phyloP scores from a whole-genome alignment of 169 alveolate genomes.

The Theileria luwenshuni region DNA sequence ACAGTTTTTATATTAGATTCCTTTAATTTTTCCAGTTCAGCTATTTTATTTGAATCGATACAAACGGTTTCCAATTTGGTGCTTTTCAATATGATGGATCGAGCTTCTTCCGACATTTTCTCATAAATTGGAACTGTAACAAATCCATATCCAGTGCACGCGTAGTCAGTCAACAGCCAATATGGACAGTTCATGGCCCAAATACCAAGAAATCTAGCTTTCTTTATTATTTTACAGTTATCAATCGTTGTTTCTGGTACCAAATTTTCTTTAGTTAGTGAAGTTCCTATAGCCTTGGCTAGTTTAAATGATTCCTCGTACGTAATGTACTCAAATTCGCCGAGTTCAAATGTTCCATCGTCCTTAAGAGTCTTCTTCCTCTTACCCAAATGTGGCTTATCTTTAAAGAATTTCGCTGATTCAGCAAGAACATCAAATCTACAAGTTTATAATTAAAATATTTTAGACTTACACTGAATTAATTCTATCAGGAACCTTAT shows the following conservation, averaged over 20 bases:
- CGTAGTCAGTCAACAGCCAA: conserved; percentile 76
- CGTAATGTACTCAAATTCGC: conserved; percentile 46
- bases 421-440: conserved; percentile 56
- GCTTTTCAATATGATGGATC: conserved; percentile 41
- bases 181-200: conserved; percentile 78
- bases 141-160: conserved; percentile 73
- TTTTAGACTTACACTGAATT: conserved; percentile 36
- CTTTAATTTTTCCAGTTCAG: conserved; percentile 33
- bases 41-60: conserved; percentile 71
- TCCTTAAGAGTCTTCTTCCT: conserved; percentile 38
- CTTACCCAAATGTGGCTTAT: conserved; percentile 41
- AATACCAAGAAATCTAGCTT: conserved; percentile 71
- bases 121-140: conserved; percentile 79
- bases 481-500: conserved; percentile 39
- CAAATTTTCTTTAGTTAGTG: conserved; percentile 38
- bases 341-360: conserved; percentile 41
- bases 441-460: neutral
- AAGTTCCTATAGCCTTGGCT: conserved; percentile 53
- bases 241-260: conserved; percentile 26
- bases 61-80: conserved; percentile 70
- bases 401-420: conserved; percentile 25
- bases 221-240: conserved; percentile 26
- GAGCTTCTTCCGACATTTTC: conserved; percentile 71
- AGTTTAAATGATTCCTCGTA: conserved; percentile 24
- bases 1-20: conserved; percentile 51